These are phyloP conservation scores for Cladosporium sp. DNA, from an alignment of 2,329 filamentous ascomycete genomes.

Conservation along the genomic window DNA sequence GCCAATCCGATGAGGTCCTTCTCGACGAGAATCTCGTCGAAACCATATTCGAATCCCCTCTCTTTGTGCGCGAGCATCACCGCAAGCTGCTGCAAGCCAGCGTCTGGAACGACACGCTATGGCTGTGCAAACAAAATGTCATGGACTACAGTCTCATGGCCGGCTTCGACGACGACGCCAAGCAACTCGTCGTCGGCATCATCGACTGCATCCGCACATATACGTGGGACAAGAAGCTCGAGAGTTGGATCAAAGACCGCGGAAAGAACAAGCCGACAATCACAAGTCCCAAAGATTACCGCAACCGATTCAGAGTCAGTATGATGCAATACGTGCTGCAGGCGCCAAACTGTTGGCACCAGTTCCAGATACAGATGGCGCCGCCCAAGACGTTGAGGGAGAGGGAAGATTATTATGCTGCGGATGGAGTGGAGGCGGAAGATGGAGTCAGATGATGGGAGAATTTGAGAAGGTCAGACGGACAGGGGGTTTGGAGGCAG, in stretches of 20 bases:
- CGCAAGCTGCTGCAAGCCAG: conserved; percentile 88
- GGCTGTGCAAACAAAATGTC: conserved; percentile 89
- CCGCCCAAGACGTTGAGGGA: conserved; percentile 30
- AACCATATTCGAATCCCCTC: conserved; percentile 94
- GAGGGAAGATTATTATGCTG: conserved; percentile 13
- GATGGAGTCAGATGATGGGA: not conserved
- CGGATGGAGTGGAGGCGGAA: conserved; percentile 8
- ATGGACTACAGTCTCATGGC: conserved; percentile 99
- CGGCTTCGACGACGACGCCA: conserved; percentile 83
- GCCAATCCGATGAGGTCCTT: conserved; percentile 92
- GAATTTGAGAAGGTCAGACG: not conserved
- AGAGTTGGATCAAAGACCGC: conserved; percentile 98
- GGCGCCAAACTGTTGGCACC: conserved; percentile 72
- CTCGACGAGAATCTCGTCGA: conserved; percentile 99
- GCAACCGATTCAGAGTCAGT: conserved; percentile 88
- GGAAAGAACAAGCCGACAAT: conserved; percentile 87
- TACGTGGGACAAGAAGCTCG: conserved; percentile 99
- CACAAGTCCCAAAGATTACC: conserved; percentile 95
- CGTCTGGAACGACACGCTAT: conserved; percentile 97
- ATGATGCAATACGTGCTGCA: conserved; percentile 87
- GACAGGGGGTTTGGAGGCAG: not conserved
- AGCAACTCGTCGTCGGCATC: conserved; percentile 93
- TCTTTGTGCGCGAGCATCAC: conserved; percentile 92
- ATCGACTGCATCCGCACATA: conserved; percentile 98
- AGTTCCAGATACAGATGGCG: conserved; percentile 48